phyloP scores from a whole-genome alignment of 257 asterid species.

The Solanum boliviense region DNA sequence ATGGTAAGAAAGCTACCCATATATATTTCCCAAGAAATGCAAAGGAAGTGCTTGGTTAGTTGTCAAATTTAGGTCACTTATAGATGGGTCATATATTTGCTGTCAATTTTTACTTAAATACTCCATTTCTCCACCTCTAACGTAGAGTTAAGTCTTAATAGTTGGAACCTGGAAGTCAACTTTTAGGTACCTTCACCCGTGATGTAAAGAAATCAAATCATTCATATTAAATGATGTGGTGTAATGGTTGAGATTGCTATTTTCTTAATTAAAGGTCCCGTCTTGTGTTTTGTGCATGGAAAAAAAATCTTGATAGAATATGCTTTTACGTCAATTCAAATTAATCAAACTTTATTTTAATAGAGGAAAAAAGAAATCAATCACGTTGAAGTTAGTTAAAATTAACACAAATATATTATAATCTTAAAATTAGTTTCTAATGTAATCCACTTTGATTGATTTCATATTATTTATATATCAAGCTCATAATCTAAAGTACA shows the following conservation, averaged over 20 bases:
- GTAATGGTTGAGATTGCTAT: fast-evolving
- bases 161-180: neutral
- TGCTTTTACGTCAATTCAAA: too few relatives aligned
- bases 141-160: neutral
- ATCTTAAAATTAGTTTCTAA: neutral
- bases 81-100: neutral
- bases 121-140: neutral
- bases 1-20: neutral
- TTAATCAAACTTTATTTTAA: too few relatives aligned
- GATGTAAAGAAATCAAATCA: neutral
- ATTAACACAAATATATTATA: neutral
- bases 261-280: neutral
- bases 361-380: neutral
- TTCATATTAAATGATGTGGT: too few relatives aligned
- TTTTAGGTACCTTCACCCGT: neutral
- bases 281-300: fast-evolving
- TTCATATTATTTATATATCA: neutral
- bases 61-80: neutral
- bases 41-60: neutral
- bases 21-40: neutral
- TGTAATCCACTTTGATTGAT: neutral
- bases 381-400: neutral
- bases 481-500: neutral
- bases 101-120: neutral
- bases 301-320: fast-evolving